These are phyloP conservation scores for Dictyostelium discoideum DNA, from an alignment of 78 protist species.

Conservation along the genomic window dicty_2.7 NC_007089.4:5534001-5534500, in stretches of 20 bases:
- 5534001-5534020: conserved; percentile 27
- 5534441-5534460: neutral
- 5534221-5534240: conserved; percentile 3
- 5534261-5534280: conserved; percentile 2
- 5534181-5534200: neutral
- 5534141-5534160: no score
- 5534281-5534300: conserved; percentile 16
- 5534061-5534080: no score
- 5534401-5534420: neutral
- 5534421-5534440: neutral
- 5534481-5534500: neutral
- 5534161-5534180: no score
- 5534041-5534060: neutral
- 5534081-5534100: no score
- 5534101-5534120: no score
- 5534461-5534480: no score
- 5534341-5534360: conserved; percentile 10
- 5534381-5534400: conserved; percentile 1
- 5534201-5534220: neutral
- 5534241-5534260: neutral
- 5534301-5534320: neutral
- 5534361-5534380: neutral
- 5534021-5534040: conserved; percentile 14
- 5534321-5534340: neutral
- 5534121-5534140: no score